phyloP scores from a whole-genome alignment of 2,329 filamentous ascomycete genomes.

The Leptographium flavum region DNA sequence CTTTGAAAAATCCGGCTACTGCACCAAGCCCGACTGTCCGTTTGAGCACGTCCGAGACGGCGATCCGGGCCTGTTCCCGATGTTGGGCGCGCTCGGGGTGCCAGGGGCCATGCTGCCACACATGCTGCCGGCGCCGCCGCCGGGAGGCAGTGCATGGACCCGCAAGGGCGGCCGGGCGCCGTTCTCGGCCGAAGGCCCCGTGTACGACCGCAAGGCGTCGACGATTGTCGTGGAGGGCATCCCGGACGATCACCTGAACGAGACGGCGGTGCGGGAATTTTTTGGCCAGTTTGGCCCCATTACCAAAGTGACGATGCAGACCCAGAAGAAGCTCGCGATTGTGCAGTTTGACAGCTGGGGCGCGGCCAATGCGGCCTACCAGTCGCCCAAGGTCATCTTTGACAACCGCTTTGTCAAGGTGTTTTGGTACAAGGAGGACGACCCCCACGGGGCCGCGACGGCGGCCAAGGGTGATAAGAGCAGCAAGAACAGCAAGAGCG shows the following conservation, averaged over 20 bases:
- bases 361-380: constrained; percentile 55
- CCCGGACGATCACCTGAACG: constrained; percentile 53
- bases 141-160: constrained; percentile 6
- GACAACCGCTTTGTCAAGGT: constrained; percentile 79
- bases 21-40: constrained; percentile 51
- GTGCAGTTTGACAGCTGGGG: constrained; percentile 55
- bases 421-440: constrained; percentile 62
- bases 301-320: constrained; percentile 47
- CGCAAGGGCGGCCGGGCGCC: constrained; percentile 29
- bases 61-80: constrained; percentile 29
- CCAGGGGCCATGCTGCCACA: not conserved
- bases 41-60: too few relatives aligned
- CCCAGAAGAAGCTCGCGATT: constrained; percentile 51
- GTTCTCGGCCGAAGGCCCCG: constrained; percentile 51
- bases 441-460: too few relatives aligned
- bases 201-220: constrained; percentile 46
- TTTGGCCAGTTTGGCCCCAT: constrained; percentile 61
- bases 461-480: too few relatives aligned
- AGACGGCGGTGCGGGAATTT: constrained; percentile 50
- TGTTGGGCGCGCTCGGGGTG: not conserved
- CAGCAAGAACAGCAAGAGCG: constrained; percentile 20
- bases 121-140: not conserved
- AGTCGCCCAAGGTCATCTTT: constrained; percentile 67
- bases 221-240: constrained; percentile 68
- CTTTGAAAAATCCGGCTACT: constrained; percentile 61